Evolutionary conservation across 345 rosid species (phyloP).

Genomic region (Bruguiera gymnorhiza): DNA sequence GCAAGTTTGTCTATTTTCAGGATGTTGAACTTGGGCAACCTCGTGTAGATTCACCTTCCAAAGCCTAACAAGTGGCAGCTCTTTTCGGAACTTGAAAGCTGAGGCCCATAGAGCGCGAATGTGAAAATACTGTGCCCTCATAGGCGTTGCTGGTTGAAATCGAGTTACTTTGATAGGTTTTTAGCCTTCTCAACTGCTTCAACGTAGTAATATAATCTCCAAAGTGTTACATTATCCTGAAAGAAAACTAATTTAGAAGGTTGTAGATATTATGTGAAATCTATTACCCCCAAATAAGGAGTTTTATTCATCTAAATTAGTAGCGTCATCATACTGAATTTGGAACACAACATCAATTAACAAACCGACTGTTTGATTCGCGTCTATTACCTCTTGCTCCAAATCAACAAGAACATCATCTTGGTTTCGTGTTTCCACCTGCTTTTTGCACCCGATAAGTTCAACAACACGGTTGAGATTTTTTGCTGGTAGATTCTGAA

Average conservation of each 20-base stretch:
- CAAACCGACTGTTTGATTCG: no score
- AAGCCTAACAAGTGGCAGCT: neutral
- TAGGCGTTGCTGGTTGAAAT: neutral
- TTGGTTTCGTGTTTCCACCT: conserved; percentile 3
- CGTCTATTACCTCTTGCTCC: conserved; percentile 40
- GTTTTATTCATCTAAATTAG: neutral
- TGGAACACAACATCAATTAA: no score
- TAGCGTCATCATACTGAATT: no score
- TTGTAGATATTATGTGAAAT: neutral
- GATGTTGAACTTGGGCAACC: neutral
- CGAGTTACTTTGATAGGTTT: conserved; percentile 9
- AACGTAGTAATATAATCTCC: conserved; percentile 52
- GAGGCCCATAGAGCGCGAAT: neutral
- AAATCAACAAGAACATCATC: conserved; percentile 40
- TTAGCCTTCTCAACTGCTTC: conserved; percentile 47
- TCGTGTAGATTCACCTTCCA: neutral
- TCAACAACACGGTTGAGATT: conserved; percentile 18
- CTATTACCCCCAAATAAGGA: no score
- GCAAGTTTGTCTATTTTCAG: neutral
- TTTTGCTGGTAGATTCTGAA: conserved; percentile 43
- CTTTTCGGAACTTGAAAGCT: neutral
- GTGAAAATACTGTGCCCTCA: neutral
- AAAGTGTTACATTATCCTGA: conserved; percentile 55
- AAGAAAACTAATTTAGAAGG: conserved; percentile 8
- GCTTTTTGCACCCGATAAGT: conserved; percentile 20